A percentile compares a stretch with the other conserved stretches of the same genome.
Conservation (phyloP, 305 asterid species). For the Plantago coronopus region DNA sequence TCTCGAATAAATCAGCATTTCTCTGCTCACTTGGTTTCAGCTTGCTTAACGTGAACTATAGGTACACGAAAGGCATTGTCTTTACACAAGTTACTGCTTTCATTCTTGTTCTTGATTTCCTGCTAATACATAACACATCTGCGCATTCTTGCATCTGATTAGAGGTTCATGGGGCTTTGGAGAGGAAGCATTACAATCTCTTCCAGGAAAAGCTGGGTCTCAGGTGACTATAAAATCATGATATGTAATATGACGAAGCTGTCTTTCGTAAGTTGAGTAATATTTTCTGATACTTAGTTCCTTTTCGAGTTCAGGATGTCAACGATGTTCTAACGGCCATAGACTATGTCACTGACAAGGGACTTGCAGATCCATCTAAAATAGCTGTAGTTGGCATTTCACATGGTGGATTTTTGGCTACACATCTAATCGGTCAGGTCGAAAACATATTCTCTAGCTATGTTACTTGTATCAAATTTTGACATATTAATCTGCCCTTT, state of each 20-base stretch:
- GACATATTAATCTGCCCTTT: no score
- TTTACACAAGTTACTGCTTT: no score
- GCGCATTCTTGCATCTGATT: not conserved
- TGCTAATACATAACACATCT: no score
- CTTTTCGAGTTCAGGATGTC: constrained; percentile 38
- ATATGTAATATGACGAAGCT: not conserved
- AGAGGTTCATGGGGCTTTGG: constrained; percentile 97
- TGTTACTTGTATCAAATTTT: no score
- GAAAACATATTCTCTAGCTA: not conserved
- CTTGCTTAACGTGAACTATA: constrained; percentile 55
- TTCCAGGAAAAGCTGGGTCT: constrained; percentile 80
- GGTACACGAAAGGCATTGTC: constrained; percentile 25
- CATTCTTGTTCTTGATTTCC: no score
- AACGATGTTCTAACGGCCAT: constrained; percentile 50
- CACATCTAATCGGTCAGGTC: constrained; percentile 68
- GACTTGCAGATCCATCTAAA: constrained; percentile 49
- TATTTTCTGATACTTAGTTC: not conserved
- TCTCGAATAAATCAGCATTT: constrained; percentile 52
- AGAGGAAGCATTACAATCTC: constrained; percentile 99
- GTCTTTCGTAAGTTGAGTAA: not conserved
- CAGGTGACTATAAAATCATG: constrained; percentile 47
- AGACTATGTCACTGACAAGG: constrained; percentile 41
- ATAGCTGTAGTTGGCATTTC: constrained; percentile 56
- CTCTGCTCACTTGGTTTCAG: constrained; percentile 53
- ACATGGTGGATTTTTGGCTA: constrained; percentile 63